Conservation (phyloP, 805 yeast species). For the Starmerella floris region DNA sequence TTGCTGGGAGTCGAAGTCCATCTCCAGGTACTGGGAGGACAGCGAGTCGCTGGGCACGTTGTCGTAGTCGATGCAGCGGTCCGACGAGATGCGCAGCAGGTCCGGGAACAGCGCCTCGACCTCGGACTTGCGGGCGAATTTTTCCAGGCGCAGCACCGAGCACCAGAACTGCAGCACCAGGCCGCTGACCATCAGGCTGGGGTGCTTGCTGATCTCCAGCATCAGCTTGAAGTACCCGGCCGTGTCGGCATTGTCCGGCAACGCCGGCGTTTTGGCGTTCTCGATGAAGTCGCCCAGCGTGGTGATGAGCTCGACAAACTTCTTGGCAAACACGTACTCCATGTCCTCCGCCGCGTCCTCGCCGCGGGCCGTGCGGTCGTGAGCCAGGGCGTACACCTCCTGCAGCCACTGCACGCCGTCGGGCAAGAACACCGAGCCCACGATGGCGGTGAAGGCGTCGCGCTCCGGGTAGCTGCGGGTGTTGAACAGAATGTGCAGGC, state of each 20-base stretch:
- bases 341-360: conserved; percentile 57
- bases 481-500: conserved; percentile 66
- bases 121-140: conserved; percentile 30
- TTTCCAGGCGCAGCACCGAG: conserved; percentile 69
- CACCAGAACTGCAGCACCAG: conserved; percentile 92
- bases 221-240: conserved; percentile 60
- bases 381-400: conserved; percentile 37
- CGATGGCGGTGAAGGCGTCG: conserved; percentile 61
- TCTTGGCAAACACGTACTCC: conserved; percentile 68
- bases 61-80: conserved; percentile 61
- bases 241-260: conserved; percentile 46
- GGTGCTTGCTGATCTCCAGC: conserved; percentile 66
- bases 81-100: conserved; percentile 61
- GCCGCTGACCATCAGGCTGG: conserved; percentile 80
- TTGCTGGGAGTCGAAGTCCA: conserved; percentile 78
- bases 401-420: conserved; percentile 61
- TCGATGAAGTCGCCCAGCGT: conserved; percentile 64
- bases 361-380: conserved; percentile 25
- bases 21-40: conserved; percentile 54
- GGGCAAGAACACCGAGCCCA: conserved; percentile 62
- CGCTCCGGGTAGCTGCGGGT: conserved; percentile 57
- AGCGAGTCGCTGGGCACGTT: conserved; percentile 51
- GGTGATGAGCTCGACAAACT: conserved; percentile 86
- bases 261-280: conserved; percentile 27
- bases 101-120: conserved; percentile 49